Evolutionary conservation across 2,329 filamentous ascomycete genomes (phyloP).

Genomic region (Colletotrichum gigasporum): DNA sequence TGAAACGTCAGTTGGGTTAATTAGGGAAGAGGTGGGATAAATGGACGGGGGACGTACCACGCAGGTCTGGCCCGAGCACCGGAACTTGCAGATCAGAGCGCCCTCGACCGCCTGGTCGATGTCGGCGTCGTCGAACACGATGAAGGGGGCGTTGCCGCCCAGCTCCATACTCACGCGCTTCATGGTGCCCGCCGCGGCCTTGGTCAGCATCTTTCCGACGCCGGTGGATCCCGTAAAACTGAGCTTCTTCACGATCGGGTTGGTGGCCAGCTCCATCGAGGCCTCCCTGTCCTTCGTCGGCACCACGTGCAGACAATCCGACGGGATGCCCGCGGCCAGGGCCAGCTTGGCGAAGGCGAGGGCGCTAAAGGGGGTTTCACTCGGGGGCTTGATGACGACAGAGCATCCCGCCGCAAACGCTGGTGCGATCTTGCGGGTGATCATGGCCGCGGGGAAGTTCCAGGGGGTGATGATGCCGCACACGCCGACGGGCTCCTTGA

Average conservation of each 20-base stretch:
- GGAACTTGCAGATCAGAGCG: slow-evolving; percentile 76
- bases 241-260: slow-evolving; percentile 68
- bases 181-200: slow-evolving; percentile 72
- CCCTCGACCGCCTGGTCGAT: slow-evolving; percentile 73
- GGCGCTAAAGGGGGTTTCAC: slow-evolving; percentile 74
- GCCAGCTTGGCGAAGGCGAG: slow-evolving; percentile 73
- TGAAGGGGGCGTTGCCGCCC: slow-evolving; percentile 79
- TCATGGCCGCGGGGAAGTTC: slow-evolving; percentile 69
- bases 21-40: too few species aligned
- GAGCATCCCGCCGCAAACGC: slow-evolving; percentile 76
- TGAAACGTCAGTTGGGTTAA: background rate
- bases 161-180: slow-evolving; percentile 82
- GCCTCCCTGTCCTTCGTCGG: slow-evolving; percentile 37
- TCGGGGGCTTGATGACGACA: slow-evolving; percentile 75
- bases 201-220: slow-evolving; percentile 66
- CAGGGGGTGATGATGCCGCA: slow-evolving; percentile 73
- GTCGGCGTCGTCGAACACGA: slow-evolving; percentile 80
- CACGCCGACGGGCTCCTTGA: slow-evolving; percentile 74
- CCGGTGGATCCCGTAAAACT: slow-evolving; percentile 74
- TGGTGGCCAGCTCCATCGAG: slow-evolving; percentile 37
- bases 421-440: slow-evolving; percentile 53
- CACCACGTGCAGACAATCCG: slow-evolving; percentile 63
- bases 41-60: slow-evolving; percentile 49
- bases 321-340: slow-evolving; percentile 72
- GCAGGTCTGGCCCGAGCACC: slow-evolving; percentile 77